phyloP scores from a whole-genome alignment of 1,139 yeast genomes.

The Oligophagozyma castellii region DNA sequence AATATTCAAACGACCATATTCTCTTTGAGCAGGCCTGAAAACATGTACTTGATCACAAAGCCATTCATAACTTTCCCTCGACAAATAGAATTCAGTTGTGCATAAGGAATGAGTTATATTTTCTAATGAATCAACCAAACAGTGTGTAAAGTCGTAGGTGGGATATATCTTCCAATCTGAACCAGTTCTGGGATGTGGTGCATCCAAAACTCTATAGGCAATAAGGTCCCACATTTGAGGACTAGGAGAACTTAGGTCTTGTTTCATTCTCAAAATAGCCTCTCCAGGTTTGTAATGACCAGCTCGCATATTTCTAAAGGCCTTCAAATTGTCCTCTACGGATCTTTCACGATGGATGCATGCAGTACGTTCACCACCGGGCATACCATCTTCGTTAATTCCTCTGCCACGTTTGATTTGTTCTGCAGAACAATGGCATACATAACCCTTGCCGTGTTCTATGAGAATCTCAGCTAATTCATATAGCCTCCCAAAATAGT shows the following conservation, averaged over 20 bases:
- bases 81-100: slow-evolving; percentile 84
- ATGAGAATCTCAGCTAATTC: slow-evolving; percentile 76
- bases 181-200: slow-evolving; percentile 94
- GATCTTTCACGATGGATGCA: slow-evolving; percentile 64
- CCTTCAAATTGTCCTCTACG: slow-evolving; percentile 58
- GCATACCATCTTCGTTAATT: slow-evolving; percentile 76
- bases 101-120: slow-evolving; percentile 91
- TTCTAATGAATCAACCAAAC: slow-evolving; percentile 95
- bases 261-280: slow-evolving; percentile 94
- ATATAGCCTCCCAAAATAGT: slow-evolving; percentile 81
- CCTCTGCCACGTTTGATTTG: slow-evolving; percentile 87
- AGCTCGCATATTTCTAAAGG: slow-evolving; percentile 83
- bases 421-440: slow-evolving; percentile 88
- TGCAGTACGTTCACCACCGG: slow-evolving; percentile 81
- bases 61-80: slow-evolving; percentile 97
- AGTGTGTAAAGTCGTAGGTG: slow-evolving; percentile 96
- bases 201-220: slow-evolving; percentile 90
- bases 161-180: slow-evolving; percentile 96
- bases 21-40: slow-evolving; percentile 97
- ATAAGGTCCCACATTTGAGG: slow-evolving; percentile 99
- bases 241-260: slow-evolving; percentile 77
- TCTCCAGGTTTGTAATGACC: slow-evolving; percentile 83
- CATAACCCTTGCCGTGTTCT: slow-evolving; percentile 59
- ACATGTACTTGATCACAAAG: slow-evolving; percentile 90
- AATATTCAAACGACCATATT: slow-evolving; percentile 89